These are phyloP conservation scores for Malus sylvestris DNA, from an alignment of 306 rosid genomes.

Conservation along the genomic window DNA sequence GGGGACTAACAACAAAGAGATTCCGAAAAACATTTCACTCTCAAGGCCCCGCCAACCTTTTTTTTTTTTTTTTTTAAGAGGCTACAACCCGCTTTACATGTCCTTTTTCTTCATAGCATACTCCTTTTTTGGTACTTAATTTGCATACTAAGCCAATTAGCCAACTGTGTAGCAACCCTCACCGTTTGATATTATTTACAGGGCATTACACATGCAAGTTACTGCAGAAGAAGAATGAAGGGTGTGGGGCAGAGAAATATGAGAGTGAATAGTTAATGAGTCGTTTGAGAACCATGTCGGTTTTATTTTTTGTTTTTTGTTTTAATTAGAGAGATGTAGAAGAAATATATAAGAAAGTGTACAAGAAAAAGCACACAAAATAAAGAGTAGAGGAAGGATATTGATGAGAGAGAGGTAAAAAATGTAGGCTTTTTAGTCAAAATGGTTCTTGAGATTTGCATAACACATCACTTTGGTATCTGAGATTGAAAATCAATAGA, in stretches of 20 bases:
- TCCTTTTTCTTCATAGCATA: not conserved
- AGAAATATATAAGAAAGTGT: too few species aligned
- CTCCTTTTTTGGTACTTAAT: not conserved
- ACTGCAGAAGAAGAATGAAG: not conserved
- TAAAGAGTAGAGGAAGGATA: too few species aligned
- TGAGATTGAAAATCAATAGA: too few species aligned
- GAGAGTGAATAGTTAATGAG: not conserved
- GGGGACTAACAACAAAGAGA: not conserved
- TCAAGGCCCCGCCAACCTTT: conserved; percentile 15
- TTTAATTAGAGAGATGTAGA: too few species aligned
- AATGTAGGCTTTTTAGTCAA: too few species aligned
- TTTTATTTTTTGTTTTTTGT: too few species aligned
- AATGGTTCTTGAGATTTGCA: too few species aligned
- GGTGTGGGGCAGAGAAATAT: not conserved
- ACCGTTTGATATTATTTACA: not conserved
- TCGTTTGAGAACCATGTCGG: too few species aligned
- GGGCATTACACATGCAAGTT: not conserved
- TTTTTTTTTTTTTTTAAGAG: not conserved
- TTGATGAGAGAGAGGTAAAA: too few species aligned
- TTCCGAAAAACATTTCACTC: conserved; percentile 5
- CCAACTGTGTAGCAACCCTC: not conserved
- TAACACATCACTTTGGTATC: too few species aligned
- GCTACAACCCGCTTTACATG: not conserved
- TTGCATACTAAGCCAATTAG: not conserved
- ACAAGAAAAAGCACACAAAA: too few species aligned